Base-by-base conservation (phyloP, 441 rosid species). In the Oxalis stricta region DNA sequence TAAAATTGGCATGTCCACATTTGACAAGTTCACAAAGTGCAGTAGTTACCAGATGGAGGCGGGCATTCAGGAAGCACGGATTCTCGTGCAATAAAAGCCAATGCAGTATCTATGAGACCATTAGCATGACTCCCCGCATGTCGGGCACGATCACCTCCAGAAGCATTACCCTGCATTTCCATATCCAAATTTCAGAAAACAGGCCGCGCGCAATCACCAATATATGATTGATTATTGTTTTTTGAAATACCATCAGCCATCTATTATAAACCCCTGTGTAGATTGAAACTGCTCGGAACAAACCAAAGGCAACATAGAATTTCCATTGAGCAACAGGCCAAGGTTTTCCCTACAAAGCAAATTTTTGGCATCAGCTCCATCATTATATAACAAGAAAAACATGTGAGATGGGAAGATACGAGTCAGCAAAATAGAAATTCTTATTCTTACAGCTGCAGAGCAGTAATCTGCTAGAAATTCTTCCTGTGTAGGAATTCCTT, bases 311-410 rank as follows among this genome's bases (percentile, higher is more conserved):
- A 34, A 83, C 40, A 50, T 89, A 78, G 79, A 89, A 85, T 66
- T 85, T 89, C 98, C 98, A 89, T 42, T 67, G 61, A 52, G 60
- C 69, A 45, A 74, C 80, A 41, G 98, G 96, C 98, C 98, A 89
- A 21, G 76, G 60, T 69, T 66, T 89, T 33, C 87, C 79, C 98
- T 89, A 44, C 44, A 65, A 61, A 40, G 48, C 48, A 54, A 58
- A 61, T 50, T 47, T 59, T 26, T 48, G 44, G 47, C 39, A 42
- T 4, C 28, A 49, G 29, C 12, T 52, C 21, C 55, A 14, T 52
- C 33, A 33, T 28, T 33, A 28, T 39, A 16, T 33, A 21, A 17
- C n/a, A n/a, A n/a, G n/a, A n/a, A n/a, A n/a, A n/a, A n/a, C n/a
- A n/a, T n/a, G n/a, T n/a, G n/a, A n/a, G n/a, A n/a, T n/a, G n/a